These are phyloP conservation scores for Exophiala sp. DNA, from an alignment of 2,329 filamentous ascomycete species.

Conservation along the genomic window DNA sequence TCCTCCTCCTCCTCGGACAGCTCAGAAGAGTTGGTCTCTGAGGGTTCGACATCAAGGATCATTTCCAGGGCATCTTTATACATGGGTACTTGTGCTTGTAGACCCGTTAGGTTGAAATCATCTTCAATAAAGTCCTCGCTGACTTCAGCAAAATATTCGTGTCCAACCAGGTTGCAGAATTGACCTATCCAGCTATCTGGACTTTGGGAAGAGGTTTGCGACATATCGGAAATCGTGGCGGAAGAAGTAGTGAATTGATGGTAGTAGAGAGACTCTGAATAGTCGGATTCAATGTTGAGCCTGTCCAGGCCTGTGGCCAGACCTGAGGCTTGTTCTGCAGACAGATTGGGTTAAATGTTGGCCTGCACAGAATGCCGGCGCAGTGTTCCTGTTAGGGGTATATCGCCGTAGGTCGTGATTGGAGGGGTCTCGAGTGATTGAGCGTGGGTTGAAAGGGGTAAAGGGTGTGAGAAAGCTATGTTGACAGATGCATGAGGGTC, in stretches of 20 bases:
- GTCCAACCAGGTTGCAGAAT: slow-evolving; percentile 86
- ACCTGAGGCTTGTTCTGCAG: slow-evolving; percentile 43
- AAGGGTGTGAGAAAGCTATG: too few relatives aligned
- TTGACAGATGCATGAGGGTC: too few relatives aligned
- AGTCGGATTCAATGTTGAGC: slow-evolving; percentile 38
- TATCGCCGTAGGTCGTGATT: neutral
- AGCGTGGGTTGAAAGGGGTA: too few relatives aligned
- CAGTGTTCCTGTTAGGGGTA: neutral
- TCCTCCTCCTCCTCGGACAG: slow-evolving; percentile 59
- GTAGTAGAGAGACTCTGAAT: slow-evolving; percentile 25
- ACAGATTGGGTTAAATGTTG: slow-evolving; percentile 37
- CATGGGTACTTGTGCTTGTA: slow-evolving; percentile 94
- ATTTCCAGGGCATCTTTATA: slow-evolving; percentile 99
- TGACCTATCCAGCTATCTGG: slow-evolving; percentile 96
- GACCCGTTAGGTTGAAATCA: slow-evolving; percentile 96
- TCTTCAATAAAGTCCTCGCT: slow-evolving; percentile 99
- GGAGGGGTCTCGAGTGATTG: neutral
- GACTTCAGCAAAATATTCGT: slow-evolving; percentile 98
- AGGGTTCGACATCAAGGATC: slow-evolving; percentile 97
- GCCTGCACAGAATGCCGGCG: neutral
- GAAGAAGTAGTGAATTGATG: slow-evolving; percentile 25
- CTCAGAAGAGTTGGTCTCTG: slow-evolving; percentile 53
- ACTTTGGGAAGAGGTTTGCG: slow-evolving; percentile 52
- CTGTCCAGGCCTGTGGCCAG: slow-evolving; percentile 48
- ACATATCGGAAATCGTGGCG: slow-evolving; percentile 43